Percentiles rank a stretch among this genome's conserved stretches.
Conservation (phyloP, 1,139 yeast species). For the Diutina mesorugosa region DNA sequence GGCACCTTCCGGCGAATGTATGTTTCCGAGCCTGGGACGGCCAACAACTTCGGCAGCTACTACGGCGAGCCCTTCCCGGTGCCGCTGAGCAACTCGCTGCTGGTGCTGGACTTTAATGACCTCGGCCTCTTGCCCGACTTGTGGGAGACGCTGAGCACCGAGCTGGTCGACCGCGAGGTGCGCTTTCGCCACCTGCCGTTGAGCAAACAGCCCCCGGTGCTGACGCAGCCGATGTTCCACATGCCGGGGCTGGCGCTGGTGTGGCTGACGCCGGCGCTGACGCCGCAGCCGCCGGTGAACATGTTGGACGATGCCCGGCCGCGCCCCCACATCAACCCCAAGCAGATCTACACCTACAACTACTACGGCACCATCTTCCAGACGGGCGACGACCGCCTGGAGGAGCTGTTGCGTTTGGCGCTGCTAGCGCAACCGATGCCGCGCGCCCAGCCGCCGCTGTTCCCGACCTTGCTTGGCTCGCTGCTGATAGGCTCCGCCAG, state of each 20-base stretch:
- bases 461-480: background rate
- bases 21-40: background rate
- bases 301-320: background rate
- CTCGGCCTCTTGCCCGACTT: background rate
- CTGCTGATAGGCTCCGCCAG: background rate
- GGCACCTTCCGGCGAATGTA: background rate
- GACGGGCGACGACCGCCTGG: background rate
- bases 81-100: background rate
- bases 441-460: background rate
- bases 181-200: background rate
- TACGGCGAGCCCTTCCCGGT: background rate
- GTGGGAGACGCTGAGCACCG: constrained; percentile 1
- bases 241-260: background rate
- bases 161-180: background rate
- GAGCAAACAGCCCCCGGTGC: background rate
- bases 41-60: background rate
- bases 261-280: constrained; percentile 2
- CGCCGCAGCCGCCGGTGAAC: background rate
- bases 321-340: background rate
- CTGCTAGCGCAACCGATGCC: background rate
- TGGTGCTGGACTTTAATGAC: constrained; percentile 1
- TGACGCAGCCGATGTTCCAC: background rate
- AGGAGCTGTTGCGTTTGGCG: background rate
- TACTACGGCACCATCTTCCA: background rate
- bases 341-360: background rate